Base-by-base conservation (phyloP, 2,329 filamentous ascomycete genomes). In the Cordyceps javanica region DNA sequence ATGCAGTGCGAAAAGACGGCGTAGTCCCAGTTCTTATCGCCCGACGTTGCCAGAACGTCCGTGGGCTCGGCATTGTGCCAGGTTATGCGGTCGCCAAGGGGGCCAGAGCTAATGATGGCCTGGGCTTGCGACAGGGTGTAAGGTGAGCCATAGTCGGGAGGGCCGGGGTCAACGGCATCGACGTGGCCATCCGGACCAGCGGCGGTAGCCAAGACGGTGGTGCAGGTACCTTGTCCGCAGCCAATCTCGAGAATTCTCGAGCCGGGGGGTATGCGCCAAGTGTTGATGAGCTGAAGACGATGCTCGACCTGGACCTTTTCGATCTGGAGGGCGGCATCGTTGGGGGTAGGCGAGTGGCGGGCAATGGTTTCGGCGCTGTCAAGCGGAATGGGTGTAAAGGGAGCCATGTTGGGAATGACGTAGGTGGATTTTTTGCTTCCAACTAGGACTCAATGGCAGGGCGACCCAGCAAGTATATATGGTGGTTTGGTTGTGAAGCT, bases 161-260 rank as follows among this genome's bases (percentile, higher is more conserved):
- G 63, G 0, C 74, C 81, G 1, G 80, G 81, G 67, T 85, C 82
- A 28, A 83, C 66, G 5, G 79, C 81, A 53, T 76, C 75, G 14
- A 83, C 69, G 48, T 68, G 69, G 0, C 80, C 79, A 0, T 67
- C 30, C 13, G 72, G 64, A 3, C 77, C 75, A 1, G 80, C 73
- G 21, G 64, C 73, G 62, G 73, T 65, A 46, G 82, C 82, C 19
- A 85, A 74, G 3, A 77, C 77, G 11, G 76, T 72, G 2, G 82
- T 84, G 62, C 76, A 78, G 59, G 81, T 80, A 2, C 82, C 82
- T 62, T 85, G 82, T 1, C 82, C 82, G 66, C 82, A 85, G 51
- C 82, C 82, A 38, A 86, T 66, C 64, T 85, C 82, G 2, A 86
- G 72, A 7, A 84, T 66, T 3, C 70, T 73, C 28, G 71, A 70